phyloP scores from a whole-genome alignment of 768 basidiomycete genomes.

The Trametopsis cervina region DNA sequence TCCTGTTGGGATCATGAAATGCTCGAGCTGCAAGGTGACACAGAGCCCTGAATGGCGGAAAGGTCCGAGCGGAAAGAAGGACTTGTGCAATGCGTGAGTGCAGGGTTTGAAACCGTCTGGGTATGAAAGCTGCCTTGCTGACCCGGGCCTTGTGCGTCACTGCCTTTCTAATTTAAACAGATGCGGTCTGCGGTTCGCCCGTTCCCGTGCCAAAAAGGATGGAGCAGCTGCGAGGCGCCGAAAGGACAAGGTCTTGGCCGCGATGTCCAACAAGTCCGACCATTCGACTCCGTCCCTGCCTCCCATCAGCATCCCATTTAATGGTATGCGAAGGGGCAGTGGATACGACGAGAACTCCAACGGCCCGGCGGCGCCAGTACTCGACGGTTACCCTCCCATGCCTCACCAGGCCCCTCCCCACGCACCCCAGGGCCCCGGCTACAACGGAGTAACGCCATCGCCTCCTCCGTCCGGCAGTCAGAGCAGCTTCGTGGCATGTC shows the following conservation, averaged over 20 bases:
- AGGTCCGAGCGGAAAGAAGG: conserved; percentile 85
- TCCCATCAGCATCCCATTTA: conserved; percentile 38
- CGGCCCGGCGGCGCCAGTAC: conserved; percentile 46
- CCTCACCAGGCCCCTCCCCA: conserved; percentile 43
- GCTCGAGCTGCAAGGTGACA: conserved; percentile 75
- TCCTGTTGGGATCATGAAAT: conserved; percentile 64
- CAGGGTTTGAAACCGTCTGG: not conserved
- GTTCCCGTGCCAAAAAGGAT: conserved; percentile 85
- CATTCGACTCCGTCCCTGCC: conserved; percentile 21
- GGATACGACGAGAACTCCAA: conserved; percentile 43
- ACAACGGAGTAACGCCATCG: conserved; percentile 42
- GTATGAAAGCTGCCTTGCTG: not conserved
- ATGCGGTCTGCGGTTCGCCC: conserved; percentile 81
- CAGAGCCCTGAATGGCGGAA: conserved; percentile 90
- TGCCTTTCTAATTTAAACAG: conserved; percentile 31
- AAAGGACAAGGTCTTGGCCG: conserved; percentile 48
- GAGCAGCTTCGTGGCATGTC: conserved; percentile 50
- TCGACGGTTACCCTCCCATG: conserved; percentile 35
- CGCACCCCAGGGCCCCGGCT: conserved; percentile 23
- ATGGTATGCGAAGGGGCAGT: conserved; percentile 37
- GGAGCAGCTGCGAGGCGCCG: conserved; percentile 58
- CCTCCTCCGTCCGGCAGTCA: conserved; percentile 51
- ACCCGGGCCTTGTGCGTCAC: conserved; percentile 7
- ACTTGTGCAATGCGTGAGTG: conserved; percentile 87
- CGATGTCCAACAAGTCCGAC: conserved; percentile 21